A percentile compares a stretch with the other conserved stretches of the same genome.
Conservation (phyloP, 345 rosid species). For the Abelmoschus esculentus region DNA sequence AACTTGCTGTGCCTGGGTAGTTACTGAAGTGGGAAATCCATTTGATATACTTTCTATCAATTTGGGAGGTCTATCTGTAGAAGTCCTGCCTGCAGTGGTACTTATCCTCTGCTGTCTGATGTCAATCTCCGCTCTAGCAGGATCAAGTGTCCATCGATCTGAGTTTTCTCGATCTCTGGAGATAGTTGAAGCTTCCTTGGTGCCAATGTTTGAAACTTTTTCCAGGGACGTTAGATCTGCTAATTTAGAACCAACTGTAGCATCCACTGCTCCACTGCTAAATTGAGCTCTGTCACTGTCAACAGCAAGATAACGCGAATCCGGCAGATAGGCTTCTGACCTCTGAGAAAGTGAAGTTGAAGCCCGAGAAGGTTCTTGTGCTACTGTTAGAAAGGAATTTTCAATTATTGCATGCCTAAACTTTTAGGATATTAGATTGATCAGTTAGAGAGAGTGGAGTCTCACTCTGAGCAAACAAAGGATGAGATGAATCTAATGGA, state of each 20-base stretch:
- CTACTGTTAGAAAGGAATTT: slow-evolving; percentile 27
- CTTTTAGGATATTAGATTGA: slow-evolving; percentile 52
- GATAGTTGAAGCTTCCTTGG: slow-evolving; percentile 26
- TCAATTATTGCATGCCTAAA: slow-evolving; percentile 51
- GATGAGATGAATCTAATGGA: slow-evolving; percentile 63
- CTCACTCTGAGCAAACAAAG: slow-evolving; percentile 58
- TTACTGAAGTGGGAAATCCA: slow-evolving; percentile 38
- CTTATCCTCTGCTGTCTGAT: slow-evolving; percentile 44
- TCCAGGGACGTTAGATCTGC: slow-evolving; percentile 28
- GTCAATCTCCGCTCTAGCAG: slow-evolving; percentile 45
- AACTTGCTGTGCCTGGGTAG: slow-evolving; percentile 70
- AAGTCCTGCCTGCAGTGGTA: slow-evolving; percentile 46
- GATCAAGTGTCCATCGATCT: slow-evolving; percentile 38
- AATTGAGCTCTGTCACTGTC: slow-evolving; percentile 61
- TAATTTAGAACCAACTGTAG: slow-evolving; percentile 30
- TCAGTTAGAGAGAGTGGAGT: slow-evolving; percentile 38
- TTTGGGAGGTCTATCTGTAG: slow-evolving; percentile 73
- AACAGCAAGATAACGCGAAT: slow-evolving; percentile 30
- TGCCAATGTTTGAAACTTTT: slow-evolving; percentile 24
- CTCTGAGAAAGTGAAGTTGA: slow-evolving; percentile 69
- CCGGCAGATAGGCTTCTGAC: slow-evolving; percentile 51
- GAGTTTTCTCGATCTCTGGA: slow-evolving; percentile 38
- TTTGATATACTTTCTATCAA: slow-evolving; percentile 50
- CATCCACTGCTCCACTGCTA: slow-evolving; percentile 50
- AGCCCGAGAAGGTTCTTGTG: slow-evolving; percentile 63